Percentiles rank a stretch among this genome's conserved stretches.
Conservation (phyloP, 495 filamentous ascomycete genomes). For the Aspergillus sparsus region DNA sequence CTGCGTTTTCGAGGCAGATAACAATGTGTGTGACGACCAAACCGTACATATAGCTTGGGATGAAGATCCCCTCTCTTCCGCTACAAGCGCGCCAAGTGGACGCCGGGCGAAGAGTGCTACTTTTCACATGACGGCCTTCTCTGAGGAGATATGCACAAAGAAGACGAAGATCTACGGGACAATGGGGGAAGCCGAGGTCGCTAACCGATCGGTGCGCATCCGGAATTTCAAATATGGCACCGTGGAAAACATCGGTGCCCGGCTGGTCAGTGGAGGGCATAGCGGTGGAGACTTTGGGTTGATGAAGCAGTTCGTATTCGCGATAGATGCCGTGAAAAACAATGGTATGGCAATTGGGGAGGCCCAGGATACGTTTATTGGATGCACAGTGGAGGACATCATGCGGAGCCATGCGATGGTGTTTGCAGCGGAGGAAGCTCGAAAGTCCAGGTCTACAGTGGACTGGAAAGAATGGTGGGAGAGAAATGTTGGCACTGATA, state of each 20-base stretch:
- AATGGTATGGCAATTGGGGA: background rate
- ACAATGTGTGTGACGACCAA: conserved; percentile 81
- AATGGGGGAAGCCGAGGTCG: conserved; percentile 72
- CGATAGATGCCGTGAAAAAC: background rate
- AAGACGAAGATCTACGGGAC: conserved; percentile 71
- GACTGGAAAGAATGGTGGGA: conserved; percentile 68
- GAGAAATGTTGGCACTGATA: no score
- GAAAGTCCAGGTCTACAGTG: conserved; percentile 55
- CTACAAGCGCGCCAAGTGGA: conserved; percentile 38
- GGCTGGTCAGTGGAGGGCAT: background rate
- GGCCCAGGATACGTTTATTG: background rate
- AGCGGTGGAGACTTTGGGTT: background rate
- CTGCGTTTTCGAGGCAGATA: conserved; percentile 79
- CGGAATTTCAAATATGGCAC: conserved; percentile 2
- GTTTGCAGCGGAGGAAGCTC: conserved; percentile 74
- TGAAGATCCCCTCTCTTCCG: conserved; percentile 50
- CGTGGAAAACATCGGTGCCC: background rate
- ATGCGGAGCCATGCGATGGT: conserved; percentile 68
- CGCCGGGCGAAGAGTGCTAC: conserved; percentile 69
- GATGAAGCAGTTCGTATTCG: conserved; percentile 3
- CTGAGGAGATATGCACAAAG: conserved; percentile 69
- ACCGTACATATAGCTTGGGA: conserved; percentile 67
- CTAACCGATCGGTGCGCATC: background rate
- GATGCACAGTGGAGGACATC: conserved; percentile 1
- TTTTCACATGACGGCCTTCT: conserved; percentile 81